These are phyloP conservation scores for Xylariaceae sp. DNA, from an alignment of 2,329 filamentous ascomycete genomes.

Conservation along the genomic window DNA sequence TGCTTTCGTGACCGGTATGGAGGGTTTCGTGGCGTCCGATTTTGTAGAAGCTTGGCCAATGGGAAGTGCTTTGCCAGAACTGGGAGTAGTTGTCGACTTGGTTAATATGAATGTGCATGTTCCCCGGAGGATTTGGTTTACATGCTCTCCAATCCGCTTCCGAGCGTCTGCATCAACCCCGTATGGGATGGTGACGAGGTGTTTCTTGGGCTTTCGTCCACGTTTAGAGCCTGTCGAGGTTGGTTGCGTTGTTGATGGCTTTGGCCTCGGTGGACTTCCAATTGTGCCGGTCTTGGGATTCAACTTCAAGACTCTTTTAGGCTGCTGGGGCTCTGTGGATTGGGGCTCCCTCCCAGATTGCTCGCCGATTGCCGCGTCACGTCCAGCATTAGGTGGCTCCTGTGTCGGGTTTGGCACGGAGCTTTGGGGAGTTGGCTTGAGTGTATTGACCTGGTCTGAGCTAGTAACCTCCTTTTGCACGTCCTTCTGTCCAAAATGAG, in stretches of 20 bases:
- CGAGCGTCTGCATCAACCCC: slow-evolving; percentile 44
- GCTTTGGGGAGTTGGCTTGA: too few species aligned
- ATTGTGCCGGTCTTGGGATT: slow-evolving; percentile 60
- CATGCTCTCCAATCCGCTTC: slow-evolving; percentile 51
- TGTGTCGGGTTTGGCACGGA: neutral
- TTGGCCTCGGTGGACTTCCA: slow-evolving; percentile 57
- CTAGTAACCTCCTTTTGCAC: too few species aligned
- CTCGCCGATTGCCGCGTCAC: neutral
- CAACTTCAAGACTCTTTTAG: slow-evolving; percentile 51
- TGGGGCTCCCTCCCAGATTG: slow-evolving; percentile 2
- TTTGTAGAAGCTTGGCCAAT: neutral
- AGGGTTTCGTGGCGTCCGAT: neutral
- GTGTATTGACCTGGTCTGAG: too few species aligned
- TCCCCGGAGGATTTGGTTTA: slow-evolving; percentile 57
- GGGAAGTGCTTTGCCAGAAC: slow-evolving; percentile 14
- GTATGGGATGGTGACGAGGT: slow-evolving; percentile 58
- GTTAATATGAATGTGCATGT: slow-evolving; percentile 18
- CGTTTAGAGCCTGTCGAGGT: slow-evolving; percentile 26
- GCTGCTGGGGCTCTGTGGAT: slow-evolving; percentile 26
- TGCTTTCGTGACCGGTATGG: slow-evolving; percentile 19
- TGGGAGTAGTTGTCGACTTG: slow-evolving; percentile 20
- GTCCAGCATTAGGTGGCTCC: neutral
- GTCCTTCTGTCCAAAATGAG: slow-evolving; percentile 14
- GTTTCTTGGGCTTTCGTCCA: slow-evolving; percentile 36
- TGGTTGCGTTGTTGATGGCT: slow-evolving; percentile 26